Conservation (phyloP, 163 green algal genomes). For the Scenedesmus sp. region DNA sequence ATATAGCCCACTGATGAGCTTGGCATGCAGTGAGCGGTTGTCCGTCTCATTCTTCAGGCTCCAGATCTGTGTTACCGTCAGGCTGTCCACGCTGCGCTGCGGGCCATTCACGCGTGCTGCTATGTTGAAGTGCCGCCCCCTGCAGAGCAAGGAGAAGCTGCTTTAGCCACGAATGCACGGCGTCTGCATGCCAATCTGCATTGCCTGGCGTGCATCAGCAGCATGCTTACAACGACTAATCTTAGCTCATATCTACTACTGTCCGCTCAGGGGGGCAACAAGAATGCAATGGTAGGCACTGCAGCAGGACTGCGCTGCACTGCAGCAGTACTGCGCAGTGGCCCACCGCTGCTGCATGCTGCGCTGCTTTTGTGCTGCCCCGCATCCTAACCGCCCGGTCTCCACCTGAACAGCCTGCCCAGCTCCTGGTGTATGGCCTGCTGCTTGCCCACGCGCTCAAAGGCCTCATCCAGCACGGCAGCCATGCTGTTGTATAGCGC, state of each 20-base stretch:
- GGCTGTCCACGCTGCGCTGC: slow-evolving; percentile 49
- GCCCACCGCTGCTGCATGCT: background rate
- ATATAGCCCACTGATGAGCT: slow-evolving; percentile 41
- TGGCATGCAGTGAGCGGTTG: slow-evolving; percentile 40
- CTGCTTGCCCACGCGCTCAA: slow-evolving; percentile 38
- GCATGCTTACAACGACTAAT: too few relatives aligned
- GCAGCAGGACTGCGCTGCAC: too few relatives aligned
- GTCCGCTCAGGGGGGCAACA: too few relatives aligned
- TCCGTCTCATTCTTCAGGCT: slow-evolving; percentile 48
- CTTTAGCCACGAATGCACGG: background rate
- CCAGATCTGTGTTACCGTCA: slow-evolving; percentile 53
- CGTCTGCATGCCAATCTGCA: too few relatives aligned
- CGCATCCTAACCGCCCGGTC: background rate
- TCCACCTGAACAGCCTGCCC: slow-evolving; percentile 43
- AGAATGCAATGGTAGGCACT: background rate
- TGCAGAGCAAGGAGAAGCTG: background rate
- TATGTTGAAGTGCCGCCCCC: slow-evolving; percentile 47
- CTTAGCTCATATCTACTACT: too few relatives aligned
- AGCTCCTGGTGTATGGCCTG: slow-evolving; percentile 36
- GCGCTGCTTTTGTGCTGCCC: background rate
- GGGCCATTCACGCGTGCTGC: slow-evolving; percentile 34
- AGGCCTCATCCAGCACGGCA: slow-evolving; percentile 43
- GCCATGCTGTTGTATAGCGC: slow-evolving; percentile 26
- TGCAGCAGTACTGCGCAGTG: background rate
- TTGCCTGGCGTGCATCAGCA: too few relatives aligned